A percentile compares a stretch with the other conserved stretches of the same genome.
phyloP scores from a whole-genome alignment of 352 stramenopile species.

The Phytopythium cucurbitacearum region DNA sequence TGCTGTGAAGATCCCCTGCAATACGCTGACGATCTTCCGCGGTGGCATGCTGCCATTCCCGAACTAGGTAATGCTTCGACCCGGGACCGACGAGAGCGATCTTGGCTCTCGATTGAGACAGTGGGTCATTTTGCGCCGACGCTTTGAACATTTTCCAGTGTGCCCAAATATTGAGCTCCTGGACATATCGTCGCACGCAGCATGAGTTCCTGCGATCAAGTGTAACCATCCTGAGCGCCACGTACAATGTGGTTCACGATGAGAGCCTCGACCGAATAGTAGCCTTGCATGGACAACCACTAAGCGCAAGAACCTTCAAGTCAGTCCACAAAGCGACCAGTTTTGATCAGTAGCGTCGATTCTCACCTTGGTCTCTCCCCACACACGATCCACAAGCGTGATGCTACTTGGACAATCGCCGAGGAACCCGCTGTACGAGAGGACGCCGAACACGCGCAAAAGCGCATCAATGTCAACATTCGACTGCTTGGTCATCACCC shows the following conservation, averaged over 20 bases:
- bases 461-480: conserved; percentile 13
- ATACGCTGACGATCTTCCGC: conserved; percentile 8
- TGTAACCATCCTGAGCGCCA: conserved; percentile 4
- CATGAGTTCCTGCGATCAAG: background rate
- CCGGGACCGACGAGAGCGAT: conserved; percentile 46
- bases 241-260: conserved; percentile 76
- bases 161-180: conserved; percentile 74
- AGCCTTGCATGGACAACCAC: conserved; percentile 62
- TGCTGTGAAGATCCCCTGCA: conserved; percentile 3
- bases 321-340: conserved; percentile 5
- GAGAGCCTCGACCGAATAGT: conserved; percentile 60
- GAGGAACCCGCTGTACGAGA: conserved; percentile 60
- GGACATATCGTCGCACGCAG: background rate
- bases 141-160: conserved; percentile 40
- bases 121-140: conserved; percentile 3
- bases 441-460: conserved; percentile 38
- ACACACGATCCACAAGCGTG: conserved; percentile 27
- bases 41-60: conserved; percentile 39
- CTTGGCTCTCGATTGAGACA: conserved; percentile 5
- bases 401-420: conserved; percentile 24
- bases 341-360: background rate
- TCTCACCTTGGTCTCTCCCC: conserved; percentile 43
- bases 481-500: conserved; percentile 3
- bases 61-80: conserved; percentile 41
- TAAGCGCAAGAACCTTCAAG: conserved; percentile 7